Evolutionary conservation across 257 asterid genomes (phyloP), one percentile per base, ranked within the genome.

Genomic region (Rubia yunnanensis): DNA sequence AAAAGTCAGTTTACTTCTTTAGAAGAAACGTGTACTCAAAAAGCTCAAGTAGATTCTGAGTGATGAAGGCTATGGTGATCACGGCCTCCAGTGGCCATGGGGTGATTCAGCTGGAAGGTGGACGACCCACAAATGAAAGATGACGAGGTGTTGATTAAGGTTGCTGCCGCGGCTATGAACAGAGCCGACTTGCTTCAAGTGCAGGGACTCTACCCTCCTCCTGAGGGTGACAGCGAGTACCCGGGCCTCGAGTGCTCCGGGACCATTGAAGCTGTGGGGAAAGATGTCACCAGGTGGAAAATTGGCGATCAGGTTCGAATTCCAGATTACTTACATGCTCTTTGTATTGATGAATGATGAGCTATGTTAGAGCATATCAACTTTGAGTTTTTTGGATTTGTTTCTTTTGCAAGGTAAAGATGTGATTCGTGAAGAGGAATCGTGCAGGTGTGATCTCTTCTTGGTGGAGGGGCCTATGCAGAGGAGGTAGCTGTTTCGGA

Each of bases 171-270:
- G 20, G 97, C 96, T 39, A 69, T 92, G 35, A 92, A 89, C 78
- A 64, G 97, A 72, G 97, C 98, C 1, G 99, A 89, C 54, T 77
- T 88, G 44, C 84, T 84, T 66, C 99, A 89, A 75, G 85, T 95
- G 62, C 81, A 68, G 81, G 99, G 99, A 15, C 72, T 63, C 69
- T 6, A 87, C 68, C 95, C 96, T 60, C 80, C 95, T 2, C 94
- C 87, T 6, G 66, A 85, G 65, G 96, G 95, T 1, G 96, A 83
- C 0, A 89, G 97, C 32, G 74, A 70, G 70, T 83, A 74, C 65
- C 99, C 83, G 0, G 97, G 99, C 60, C 96, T 92, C n/a, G 99
- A 92, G 64, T 92, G 99, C 76, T 92, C 99, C 64, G 99, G 99
- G 0, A 73, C 78, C 41, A 32, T 92, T 18, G 94, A 87, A 73